These are phyloP conservation scores for Penicillium sp. DNA, from an alignment of 2,329 filamentous ascomycete species.

Conservation along the genomic window DNA sequence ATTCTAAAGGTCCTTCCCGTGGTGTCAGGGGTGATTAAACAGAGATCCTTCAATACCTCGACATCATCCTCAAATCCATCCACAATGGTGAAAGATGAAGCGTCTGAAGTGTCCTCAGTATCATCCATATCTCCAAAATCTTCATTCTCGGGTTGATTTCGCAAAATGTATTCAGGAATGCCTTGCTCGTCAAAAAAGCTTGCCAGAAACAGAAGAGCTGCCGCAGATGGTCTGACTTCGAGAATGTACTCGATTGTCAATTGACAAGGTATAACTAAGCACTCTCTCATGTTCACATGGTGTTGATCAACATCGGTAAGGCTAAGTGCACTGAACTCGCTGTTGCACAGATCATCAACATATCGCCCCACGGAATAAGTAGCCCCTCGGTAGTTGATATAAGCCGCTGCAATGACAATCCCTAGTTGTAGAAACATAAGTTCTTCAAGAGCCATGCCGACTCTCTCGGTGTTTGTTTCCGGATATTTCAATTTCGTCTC, in stretches of 20 bases:
- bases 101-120: neutral
- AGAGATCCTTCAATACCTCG: slow-evolving; percentile 1
- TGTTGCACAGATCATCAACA: neutral
- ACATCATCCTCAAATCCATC: slow-evolving; percentile 5
- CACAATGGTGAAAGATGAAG: neutral
- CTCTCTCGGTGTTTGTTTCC: neutral
- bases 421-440: neutral
- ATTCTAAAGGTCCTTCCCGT: neutral
- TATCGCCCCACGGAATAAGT: neutral
- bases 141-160: neutral
- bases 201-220: neutral
- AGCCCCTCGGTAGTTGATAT: neutral
- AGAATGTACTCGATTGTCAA: neutral
- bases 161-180: neutral
- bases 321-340: neutral
- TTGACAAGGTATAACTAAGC: neutral
- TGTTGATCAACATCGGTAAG: neutral
- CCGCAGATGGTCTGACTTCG: neutral
- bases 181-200: slow-evolving; percentile 1
- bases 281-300: neutral
- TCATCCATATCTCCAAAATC: neutral
- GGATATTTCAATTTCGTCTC: neutral
- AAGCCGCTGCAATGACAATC: neutral
- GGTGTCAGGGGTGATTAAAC: neutral
- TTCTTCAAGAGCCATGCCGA: neutral